These are phyloP conservation scores for Verbena officinalis DNA, from an alignment of 257 asterid species.

Conservation along the genomic window DNA sequence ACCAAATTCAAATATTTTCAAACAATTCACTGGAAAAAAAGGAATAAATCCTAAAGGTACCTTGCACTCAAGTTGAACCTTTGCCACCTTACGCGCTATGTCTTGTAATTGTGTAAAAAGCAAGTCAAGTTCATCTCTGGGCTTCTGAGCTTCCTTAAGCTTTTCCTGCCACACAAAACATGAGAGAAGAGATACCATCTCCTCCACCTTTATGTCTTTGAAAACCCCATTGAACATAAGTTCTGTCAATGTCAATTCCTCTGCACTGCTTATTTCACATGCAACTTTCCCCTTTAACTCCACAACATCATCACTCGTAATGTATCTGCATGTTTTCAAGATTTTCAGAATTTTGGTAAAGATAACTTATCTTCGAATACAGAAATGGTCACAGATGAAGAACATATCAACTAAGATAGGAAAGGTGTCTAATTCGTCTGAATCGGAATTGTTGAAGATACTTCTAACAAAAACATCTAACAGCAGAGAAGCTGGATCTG, in stretches of 20 bases:
- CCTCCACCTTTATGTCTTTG: conserved; percentile 82
- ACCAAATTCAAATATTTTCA: conserved; percentile 7
- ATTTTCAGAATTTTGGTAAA: conserved; percentile 24
- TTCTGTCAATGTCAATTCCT: conserved; percentile 89
- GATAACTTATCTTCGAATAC: conserved; percentile 4
- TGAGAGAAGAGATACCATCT: conserved; percentile 88
- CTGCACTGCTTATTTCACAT: conserved; percentile 96
- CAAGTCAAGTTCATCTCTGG: conserved; percentile 83
- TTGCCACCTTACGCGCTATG: conserved; percentile 87
- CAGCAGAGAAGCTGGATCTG: conserved; percentile 1
- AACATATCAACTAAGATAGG: too few species aligned
- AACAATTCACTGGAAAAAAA: conserved; percentile 7
- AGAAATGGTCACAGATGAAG: conserved; percentile 22
- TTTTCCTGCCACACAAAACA: conserved; percentile 99
- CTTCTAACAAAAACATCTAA: background rate
- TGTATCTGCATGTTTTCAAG: conserved; percentile 54
- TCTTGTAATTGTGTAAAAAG: conserved; percentile 82
- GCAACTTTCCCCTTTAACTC: conserved; percentile 95
- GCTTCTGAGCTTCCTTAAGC: conserved; percentile 88
- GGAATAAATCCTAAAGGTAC: conserved; percentile 40
- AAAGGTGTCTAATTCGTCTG: too few species aligned
- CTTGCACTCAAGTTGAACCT: conserved; percentile 98
- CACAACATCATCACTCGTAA: conserved; percentile 80
- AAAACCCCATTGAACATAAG: conserved; percentile 89
- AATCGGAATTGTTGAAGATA: background rate